Evolutionary conservation across 202 grass and related monocot genomes (phyloP).

Genomic region (Brachypodium distachyon): DNA sequence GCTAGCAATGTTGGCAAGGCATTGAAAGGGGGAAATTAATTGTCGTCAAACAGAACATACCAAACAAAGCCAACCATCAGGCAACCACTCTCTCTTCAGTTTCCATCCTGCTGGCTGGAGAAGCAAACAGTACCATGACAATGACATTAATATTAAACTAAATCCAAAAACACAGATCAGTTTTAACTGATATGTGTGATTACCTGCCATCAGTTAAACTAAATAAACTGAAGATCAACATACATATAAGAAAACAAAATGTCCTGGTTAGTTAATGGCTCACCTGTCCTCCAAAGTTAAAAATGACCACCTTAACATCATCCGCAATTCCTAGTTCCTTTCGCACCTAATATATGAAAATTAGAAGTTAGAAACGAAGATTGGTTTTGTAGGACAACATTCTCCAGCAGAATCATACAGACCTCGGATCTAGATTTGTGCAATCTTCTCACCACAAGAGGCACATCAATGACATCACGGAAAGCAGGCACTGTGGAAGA

Average conservation of each 20-base stretch:
- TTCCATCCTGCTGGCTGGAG: constrained; percentile 87
- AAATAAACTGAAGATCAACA: not conserved
- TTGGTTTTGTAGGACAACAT: not conserved
- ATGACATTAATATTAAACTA: not conserved
- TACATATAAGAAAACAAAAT: not conserved
- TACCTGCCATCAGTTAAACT: not conserved
- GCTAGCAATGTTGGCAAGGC: not conserved
- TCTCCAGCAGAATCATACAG: not conserved
- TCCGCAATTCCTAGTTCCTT: constrained; percentile 77
- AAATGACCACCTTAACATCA: constrained; percentile 90
- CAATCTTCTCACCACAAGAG: constrained; percentile 79
- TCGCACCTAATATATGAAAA: constrained; percentile 57
- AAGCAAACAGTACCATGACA: not conserved
- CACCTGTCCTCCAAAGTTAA: constrained; percentile 99
- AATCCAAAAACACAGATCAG: not conserved
- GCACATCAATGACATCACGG: constrained; percentile 89
- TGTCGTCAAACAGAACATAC: constrained; percentile 36
- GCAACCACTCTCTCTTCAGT: constrained; percentile 84
- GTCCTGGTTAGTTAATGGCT: not conserved
- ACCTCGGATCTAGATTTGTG: constrained; percentile 87
- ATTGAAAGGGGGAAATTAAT: constrained; percentile 2
- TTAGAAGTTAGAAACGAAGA: constrained; percentile 16
- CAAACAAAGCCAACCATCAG: constrained; percentile 92
- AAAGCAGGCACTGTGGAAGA: constrained; percentile 83
- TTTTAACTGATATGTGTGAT: not conserved